These are phyloP conservation scores for Pisolithus thermaeus DNA, from an alignment of 1,284 basidiomycete species.

Conservation along the genomic window DNA sequence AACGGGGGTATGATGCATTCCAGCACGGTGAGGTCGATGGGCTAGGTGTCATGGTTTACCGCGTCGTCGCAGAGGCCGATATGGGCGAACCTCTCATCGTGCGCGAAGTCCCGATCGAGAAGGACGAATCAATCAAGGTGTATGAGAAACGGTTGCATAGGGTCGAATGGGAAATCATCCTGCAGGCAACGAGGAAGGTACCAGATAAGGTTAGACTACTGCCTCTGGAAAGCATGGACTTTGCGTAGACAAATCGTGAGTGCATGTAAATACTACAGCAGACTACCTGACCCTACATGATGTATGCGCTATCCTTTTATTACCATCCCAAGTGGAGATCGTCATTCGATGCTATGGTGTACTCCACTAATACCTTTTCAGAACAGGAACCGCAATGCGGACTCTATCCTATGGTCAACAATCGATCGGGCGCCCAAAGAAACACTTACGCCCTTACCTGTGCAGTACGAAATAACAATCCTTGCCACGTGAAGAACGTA, in stretches of 20 bases:
- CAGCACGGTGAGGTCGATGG: slow-evolving; percentile 70
- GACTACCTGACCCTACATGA: no score
- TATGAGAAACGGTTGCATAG: slow-evolving; percentile 80
- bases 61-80: slow-evolving; percentile 92
- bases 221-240: background rate
- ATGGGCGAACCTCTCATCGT: slow-evolving; percentile 85
- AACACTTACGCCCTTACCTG: no score
- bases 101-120: slow-evolving; percentile 66
- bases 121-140: slow-evolving; percentile 69
- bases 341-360: no score
- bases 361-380: background rate
- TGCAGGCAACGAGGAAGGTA: slow-evolving; percentile 71
- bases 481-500: no score
- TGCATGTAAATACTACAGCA: no score
- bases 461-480: no score
- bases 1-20: slow-evolving; percentile 86
- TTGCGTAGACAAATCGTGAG: no score
- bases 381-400: background rate
- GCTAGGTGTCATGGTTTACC: slow-evolving; percentile 93
- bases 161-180: slow-evolving; percentile 89
- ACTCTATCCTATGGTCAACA: background rate
- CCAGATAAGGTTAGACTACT: slow-evolving; percentile 42
- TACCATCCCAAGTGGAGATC: no score
- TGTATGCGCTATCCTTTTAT: no score
- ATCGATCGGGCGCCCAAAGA: background rate